Conservation (phyloP, 2,329 filamentous ascomycete species). For the Calonectria fujianensis region DNA sequence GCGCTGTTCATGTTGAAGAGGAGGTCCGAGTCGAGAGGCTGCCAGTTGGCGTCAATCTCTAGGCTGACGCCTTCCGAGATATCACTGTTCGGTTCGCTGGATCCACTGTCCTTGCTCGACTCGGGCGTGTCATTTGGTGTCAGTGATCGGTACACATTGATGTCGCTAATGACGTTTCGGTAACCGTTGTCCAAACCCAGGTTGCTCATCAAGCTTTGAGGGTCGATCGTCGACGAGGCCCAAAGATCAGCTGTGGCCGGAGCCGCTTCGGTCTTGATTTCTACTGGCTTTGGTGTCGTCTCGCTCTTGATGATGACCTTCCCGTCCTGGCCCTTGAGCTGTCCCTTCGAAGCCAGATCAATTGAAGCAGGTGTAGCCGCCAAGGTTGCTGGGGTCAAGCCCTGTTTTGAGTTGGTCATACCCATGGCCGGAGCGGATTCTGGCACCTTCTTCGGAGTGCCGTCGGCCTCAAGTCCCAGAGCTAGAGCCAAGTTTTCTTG, state of each 20-base stretch:
- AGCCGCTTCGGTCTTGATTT: constrained; percentile 55
- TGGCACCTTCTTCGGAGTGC: constrained; percentile 61
- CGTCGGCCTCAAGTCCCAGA: constrained; percentile 72
- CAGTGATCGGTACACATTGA: constrained; percentile 71
- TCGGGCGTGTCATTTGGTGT: constrained; percentile 80
- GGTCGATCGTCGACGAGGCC: constrained; percentile 70
- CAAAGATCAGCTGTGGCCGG: constrained; percentile 56
- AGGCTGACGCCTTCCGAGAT: constrained; percentile 73
- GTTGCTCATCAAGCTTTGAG: constrained; percentile 63
- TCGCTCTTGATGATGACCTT: constrained; percentile 57
- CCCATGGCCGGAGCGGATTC: constrained; percentile 62
- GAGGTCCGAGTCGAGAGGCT: constrained; percentile 65
- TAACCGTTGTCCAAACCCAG: constrained; percentile 60
- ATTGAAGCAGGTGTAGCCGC: constrained; percentile 71
- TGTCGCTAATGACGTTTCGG: constrained; percentile 71
- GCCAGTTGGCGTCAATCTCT: constrained; percentile 73
- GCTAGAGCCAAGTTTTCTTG: constrained; percentile 69
- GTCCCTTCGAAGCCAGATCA: constrained; percentile 70
- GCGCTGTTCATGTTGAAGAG: constrained; percentile 65
- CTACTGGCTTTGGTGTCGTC: constrained; percentile 55
- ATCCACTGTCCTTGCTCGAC: constrained; percentile 76
- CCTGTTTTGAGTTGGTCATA: constrained; percentile 67
- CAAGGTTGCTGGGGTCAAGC: constrained; percentile 66
- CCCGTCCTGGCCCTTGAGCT: constrained; percentile 63
- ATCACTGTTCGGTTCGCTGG: constrained; percentile 78